Evolutionary conservation across 2,329 filamentous ascomycete species (phyloP).

Genomic region (Botrytis paeoniae): DNA sequence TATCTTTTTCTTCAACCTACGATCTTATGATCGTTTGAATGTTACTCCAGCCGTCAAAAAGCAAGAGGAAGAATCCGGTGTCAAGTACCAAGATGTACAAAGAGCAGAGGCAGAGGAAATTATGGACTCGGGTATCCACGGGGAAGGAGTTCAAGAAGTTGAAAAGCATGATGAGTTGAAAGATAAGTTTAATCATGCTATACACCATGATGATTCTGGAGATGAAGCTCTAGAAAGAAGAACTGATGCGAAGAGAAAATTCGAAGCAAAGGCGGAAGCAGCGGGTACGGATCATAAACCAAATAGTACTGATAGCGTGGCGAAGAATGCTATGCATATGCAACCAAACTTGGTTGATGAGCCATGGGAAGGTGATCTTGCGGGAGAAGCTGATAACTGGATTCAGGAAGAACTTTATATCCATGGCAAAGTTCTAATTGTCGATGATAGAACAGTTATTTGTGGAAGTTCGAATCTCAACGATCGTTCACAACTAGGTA

Average conservation of each 20-base stretch:
- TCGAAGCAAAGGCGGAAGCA: constrained; percentile 47
- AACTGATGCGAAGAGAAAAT: constrained; percentile 49
- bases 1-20: constrained; percentile 91
- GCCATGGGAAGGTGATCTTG: constrained; percentile 68
- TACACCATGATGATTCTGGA: constrained; percentile 36
- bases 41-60: constrained; percentile 70
- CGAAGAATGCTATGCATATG: constrained; percentile 79
- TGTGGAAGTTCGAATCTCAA: constrained; percentile 90
- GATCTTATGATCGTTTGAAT: constrained; percentile 90
- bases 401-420: constrained; percentile 96
- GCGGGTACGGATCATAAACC: constrained; percentile 34
- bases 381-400: constrained; percentile 81
- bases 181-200: constrained; percentile 41
- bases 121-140: constrained; percentile 72
- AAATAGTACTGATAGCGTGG: constrained; percentile 48
- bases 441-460: constrained; percentile 80
- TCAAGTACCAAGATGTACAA: constrained; percentile 83
- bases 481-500: constrained; percentile 81
- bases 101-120: constrained; percentile 85
- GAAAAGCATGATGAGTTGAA: constrained; percentile 47
- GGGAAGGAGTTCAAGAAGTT: constrained; percentile 44
- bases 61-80: constrained; percentile 76
- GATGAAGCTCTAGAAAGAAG: constrained; percentile 42
- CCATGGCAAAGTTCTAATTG: constrained; percentile 86
- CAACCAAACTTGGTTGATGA: constrained; percentile 64